Evolutionary conservation across 257 asterid species (phyloP), one percentile per base, ranked within the genome.

Genomic region (Primulina huaijiensis): DNA sequence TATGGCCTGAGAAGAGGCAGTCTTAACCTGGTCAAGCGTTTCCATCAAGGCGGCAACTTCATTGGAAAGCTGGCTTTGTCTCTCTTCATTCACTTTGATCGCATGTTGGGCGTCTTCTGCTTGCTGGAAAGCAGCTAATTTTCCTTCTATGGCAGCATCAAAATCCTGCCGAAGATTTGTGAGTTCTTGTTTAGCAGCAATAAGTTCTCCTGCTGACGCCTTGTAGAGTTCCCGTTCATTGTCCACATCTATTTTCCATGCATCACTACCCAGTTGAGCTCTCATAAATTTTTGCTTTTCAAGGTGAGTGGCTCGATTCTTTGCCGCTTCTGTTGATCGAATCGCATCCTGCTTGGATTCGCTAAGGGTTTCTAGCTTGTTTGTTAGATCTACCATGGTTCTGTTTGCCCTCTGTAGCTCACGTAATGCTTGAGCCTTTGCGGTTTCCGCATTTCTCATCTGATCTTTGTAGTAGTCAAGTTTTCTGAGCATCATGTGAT

Each of bases 311-410:
- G 83, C 83, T 69, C 83, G 61, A 9, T 70, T 55, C 61, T 81
- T 88, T 0, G 95, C 88, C 0, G 76, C 80, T 21, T 88, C 90
- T 0, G 87, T 73, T 0, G 85, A 87, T 69, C 69, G 75, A 58
- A 86, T 82, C 3, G 97, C 89, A 17, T 85, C 77, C 62, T 80
- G 92, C 75, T 92, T 92, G 29, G 95, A 83, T 60, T 79, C 82
- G 17, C 85, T 76, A 23, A 87, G 82, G 30, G 73, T 69, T 65
- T 87, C 85, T 2, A 92, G 92, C 88, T 87, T 88, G 77, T 69
- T 70, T 0, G 95, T 87, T 34, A 90, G 95, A 20, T 82, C 85
- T 62, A 85, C 83, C 6, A 89, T 71, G 2, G 97, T 89, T 59
- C 73, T 68, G 8, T 87, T 85, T 25, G 97, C 92, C 73, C 77